Evolutionary conservation across 176 grass and related monocot species (phyloP).

Genomic region (Pontederia crassipes): DNA sequence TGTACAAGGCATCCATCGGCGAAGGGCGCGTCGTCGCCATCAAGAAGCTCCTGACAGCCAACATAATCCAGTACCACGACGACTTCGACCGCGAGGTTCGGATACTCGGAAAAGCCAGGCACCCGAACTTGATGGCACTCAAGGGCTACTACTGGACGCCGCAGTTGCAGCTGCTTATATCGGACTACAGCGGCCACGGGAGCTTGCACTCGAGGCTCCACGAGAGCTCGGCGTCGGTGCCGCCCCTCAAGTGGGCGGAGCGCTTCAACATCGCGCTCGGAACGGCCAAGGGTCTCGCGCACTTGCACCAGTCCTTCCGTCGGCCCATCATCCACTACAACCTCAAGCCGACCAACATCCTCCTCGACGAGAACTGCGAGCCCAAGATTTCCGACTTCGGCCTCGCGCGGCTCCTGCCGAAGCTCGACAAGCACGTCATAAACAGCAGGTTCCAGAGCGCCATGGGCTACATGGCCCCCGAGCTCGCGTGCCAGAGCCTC

Average conservation of each 20-base stretch:
- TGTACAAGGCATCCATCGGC: conserved; percentile 40
- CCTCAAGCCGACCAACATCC: conserved; percentile 89
- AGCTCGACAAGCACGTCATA: conserved; percentile 31
- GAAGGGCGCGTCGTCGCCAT: conserved; percentile 37
- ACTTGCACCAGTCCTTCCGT: conserved; percentile 85
- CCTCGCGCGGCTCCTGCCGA: conserved; percentile 52
- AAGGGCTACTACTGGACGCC: conserved; percentile 97
- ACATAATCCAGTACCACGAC: conserved; percentile 49
- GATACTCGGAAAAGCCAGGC: conserved; percentile 67
- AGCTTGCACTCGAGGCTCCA: conserved; percentile 76
- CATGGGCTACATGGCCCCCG: conserved; percentile 75
- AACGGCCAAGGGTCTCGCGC: conserved; percentile 46
- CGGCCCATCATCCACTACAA: conserved; percentile 92
- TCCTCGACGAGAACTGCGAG: conserved; percentile 63
- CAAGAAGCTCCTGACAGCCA: conserved; percentile 53
- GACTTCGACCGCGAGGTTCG: conserved; percentile 84
- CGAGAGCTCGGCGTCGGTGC: neutral
- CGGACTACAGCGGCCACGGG: conserved; percentile 63
- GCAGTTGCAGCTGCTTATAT: conserved; percentile 68
- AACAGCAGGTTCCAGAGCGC: conserved; percentile 62
- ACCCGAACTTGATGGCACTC: conserved; percentile 65
- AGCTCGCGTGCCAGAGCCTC: conserved; percentile 90
- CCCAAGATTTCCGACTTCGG: conserved; percentile 78
- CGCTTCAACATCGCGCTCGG: conserved; percentile 78
- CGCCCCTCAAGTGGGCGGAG: conserved; percentile 50